Conservation (phyloP, 805 yeast species). For the Candida piceae region DNA sequence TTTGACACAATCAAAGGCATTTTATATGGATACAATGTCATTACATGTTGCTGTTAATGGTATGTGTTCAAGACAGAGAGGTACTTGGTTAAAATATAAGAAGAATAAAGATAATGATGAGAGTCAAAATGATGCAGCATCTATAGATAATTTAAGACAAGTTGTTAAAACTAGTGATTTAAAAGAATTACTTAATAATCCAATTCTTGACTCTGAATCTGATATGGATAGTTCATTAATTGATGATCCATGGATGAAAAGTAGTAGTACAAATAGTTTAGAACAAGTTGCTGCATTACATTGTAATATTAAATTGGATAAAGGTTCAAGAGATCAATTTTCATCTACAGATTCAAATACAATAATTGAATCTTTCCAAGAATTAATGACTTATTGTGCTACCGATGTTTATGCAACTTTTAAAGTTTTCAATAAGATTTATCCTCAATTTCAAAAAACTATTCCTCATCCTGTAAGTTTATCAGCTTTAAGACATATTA, state of each 20-base stretch:
- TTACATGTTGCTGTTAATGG: conserved; percentile 88
- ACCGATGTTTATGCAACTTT: conserved; percentile 75
- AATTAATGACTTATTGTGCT: conserved; percentile 77
- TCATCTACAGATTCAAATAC: conserved; percentile 46
- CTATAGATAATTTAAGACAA: conserved; percentile 16
- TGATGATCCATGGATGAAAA: conserved; percentile 85
- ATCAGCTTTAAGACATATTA: conserved; percentile 74
- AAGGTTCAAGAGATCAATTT: conserved; percentile 63
- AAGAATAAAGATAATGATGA: conserved; percentile 29
- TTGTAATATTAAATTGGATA: conserved; percentile 63
- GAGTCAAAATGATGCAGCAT: conserved; percentile 10
- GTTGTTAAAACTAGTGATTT: conserved; percentile 21
- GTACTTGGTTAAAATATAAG: conserved; percentile 63
- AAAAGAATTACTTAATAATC: conserved; percentile 24
- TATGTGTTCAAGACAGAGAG: conserved; percentile 87
- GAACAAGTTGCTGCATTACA: conserved; percentile 76
- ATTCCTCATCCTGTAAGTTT: conserved; percentile 95
- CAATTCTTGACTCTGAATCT: conserved; percentile 29
- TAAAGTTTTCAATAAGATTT: conserved; percentile 58
- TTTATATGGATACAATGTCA: conserved; percentile 88
- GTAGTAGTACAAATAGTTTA: conserved; percentile 73
- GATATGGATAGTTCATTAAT: conserved; percentile 23
- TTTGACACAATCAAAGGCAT: conserved; percentile 60
- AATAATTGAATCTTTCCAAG: conserved; percentile 51
- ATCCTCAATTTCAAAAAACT: conserved; percentile 59